Conservation (phyloP, 1,284 basidiomycete genomes). For the Inonotus obliquus region DNA sequence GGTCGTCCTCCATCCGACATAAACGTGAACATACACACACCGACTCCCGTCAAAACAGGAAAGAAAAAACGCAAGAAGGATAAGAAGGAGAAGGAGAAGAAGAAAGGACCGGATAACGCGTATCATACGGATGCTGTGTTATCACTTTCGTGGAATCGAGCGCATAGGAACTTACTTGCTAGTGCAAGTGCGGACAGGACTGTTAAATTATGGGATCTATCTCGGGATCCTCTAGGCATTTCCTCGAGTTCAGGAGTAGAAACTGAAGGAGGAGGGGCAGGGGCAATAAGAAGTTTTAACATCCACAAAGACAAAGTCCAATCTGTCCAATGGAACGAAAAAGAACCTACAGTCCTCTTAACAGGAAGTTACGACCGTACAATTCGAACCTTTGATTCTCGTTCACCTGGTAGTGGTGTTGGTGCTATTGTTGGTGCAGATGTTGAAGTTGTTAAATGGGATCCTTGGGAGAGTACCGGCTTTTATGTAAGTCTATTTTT, state of each 20-base stretch:
- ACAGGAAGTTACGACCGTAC: conserved; percentile 95
- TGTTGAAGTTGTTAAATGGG: conserved; percentile 93
- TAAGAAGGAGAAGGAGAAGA: conserved; percentile 54
- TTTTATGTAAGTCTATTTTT: conserved; percentile 71
- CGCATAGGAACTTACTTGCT: conserved; percentile 86
- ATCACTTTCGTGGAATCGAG: conserved; percentile 87
- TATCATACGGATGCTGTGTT: conserved; percentile 96
- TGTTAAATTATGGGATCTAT: conserved; percentile 97
- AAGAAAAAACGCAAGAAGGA: conserved; percentile 92
- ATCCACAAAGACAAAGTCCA: conserved; percentile 98
- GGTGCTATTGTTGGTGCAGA: conserved; percentile 81
- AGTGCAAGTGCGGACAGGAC: conserved; percentile 93
- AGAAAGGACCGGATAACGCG: conserved; percentile 58
- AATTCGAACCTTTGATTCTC: conserved; percentile 88
- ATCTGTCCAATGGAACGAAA: conserved; percentile 91
- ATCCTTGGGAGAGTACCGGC: conserved; percentile 84
- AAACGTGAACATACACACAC: conserved; percentile 55
- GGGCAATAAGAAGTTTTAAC: conserved; percentile 80
- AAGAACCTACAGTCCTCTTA: conserved; percentile 83
- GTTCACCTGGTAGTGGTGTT: conserved; percentile 77
- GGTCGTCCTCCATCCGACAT: conserved; percentile 56
- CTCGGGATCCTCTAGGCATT: conserved; percentile 48
- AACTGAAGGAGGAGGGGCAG: conserved; percentile 37
- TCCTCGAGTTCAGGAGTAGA: neutral
- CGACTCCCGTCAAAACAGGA: conserved; percentile 74